Evolutionary conservation across 2,329 filamentous ascomycete genomes (phyloP), one percentile per base, ranked within the genome.

Genomic region (Zymoseptoria crescenta): DNA sequence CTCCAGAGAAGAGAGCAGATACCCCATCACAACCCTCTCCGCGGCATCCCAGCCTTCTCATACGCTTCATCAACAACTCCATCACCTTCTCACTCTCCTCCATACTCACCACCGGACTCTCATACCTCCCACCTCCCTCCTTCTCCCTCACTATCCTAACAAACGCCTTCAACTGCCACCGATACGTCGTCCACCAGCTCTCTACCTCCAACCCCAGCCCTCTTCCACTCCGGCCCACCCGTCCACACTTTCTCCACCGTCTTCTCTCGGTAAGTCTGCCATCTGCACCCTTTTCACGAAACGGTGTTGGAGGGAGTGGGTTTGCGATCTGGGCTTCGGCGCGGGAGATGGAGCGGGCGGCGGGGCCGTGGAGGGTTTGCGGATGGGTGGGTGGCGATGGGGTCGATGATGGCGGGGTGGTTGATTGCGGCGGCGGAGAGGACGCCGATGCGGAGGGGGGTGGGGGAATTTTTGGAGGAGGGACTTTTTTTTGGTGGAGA

Each of bases 31-130:
- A 58, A 35, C 6, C 59, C 59, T 30, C 59, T 51, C 24, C 16
- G 49, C 45, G 57, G 55, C 45, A 70, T 24, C 6, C 71, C 72
- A 21, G 65, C 62, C 57, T 70, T 70, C 60, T 68, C 54, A 64
- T 75, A 75, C 6, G 71, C 69, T 41, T 49, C 21, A 66, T 76
- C 74, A 55, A 73, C 70, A 48, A 66, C 61, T 70, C 66, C 71
- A 75, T 74, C 63, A 74, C 67, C 51, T 55, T 62, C 27, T 73
- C 70, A 41, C 69, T 73, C 24, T 75, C 74, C 53, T 74, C 68
- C 13, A 63, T 59, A 8, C 66, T 64, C 8, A 74, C 53, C 70
- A 70, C 74, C 6, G 62, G 56, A 6, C 55, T 52, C 41, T 19
- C 55, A 28, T 56, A 57, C 55, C 45, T 30, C 49, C 28, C 55